phyloP scores from a whole-genome alignment of 805 yeast genomes.

The Lipomyces kockii region DNA sequence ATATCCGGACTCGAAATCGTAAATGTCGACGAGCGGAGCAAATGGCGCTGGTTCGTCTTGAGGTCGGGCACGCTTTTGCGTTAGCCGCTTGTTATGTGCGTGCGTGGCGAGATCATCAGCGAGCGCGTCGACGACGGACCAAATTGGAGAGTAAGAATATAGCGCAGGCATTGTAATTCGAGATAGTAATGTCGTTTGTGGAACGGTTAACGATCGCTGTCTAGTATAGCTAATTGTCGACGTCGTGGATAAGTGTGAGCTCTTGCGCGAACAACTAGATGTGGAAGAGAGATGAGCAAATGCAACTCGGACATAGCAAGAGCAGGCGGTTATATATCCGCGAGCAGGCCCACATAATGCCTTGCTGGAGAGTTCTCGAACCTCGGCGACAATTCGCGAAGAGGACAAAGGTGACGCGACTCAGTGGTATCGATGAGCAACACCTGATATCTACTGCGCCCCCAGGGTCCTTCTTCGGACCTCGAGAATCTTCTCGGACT shows the following conservation, averaged over 20 bases:
- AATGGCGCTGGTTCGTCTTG: not conserved
- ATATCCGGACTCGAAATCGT: conserved; percentile 17
- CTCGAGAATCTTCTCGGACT: not conserved
- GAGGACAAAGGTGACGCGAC: not conserved
- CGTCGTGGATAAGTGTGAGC: not conserved
- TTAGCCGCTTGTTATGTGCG: conserved; percentile 10
- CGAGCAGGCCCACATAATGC: not conserved
- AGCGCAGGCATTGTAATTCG: conserved; percentile 11
- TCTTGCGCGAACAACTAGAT: not conserved
- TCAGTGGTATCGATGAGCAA: not conserved
- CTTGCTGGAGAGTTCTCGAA: not conserved
- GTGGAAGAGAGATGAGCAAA: not conserved
- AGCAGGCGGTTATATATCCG: not conserved
- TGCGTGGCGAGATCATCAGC: conserved; percentile 14
- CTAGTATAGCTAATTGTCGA: not conserved
- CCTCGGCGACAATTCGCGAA: not conserved
- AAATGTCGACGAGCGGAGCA: conserved; percentile 26
- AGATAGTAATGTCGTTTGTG: not conserved
- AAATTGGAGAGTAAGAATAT: conserved; percentile 15
- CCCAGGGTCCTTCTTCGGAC: not conserved
- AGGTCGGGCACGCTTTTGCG: not conserved
- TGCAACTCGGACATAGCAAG: not conserved
- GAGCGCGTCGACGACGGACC: conserved; percentile 16
- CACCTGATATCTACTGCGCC: not conserved
- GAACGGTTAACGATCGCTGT: not conserved